Percentiles rank a stretch among this genome's conserved stretches.
Conservation (phyloP, 2,329 filamentous ascomycete species). For the Fusarium sp. region DNA sequence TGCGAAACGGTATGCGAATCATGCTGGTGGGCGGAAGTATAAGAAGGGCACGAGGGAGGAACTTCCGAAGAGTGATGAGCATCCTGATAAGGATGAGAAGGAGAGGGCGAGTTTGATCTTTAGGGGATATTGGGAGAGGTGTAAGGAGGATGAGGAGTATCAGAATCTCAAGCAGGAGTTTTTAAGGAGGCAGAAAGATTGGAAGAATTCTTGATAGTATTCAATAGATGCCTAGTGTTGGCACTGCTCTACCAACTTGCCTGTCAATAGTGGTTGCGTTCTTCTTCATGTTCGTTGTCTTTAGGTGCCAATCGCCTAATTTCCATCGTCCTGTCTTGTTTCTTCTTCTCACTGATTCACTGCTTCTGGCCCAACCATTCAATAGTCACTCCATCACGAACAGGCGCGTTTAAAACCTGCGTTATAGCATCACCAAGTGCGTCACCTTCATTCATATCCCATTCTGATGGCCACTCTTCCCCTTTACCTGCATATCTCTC, state of each 20-base stretch:
- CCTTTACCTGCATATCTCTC: not conserved
- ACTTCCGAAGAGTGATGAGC: conserved; percentile 23
- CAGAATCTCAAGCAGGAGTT: conserved; percentile 30
- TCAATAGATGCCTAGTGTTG: not conserved
- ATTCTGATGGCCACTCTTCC: not conserved
- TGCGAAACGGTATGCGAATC: conserved; percentile 69
- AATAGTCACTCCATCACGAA: not conserved
- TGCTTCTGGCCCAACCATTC: not conserved
- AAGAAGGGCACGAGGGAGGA: conserved; percentile 25
- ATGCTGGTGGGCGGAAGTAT: conserved; percentile 67
- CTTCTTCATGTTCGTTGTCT: too few relatives aligned
- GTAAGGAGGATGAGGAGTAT: conserved; percentile 40
- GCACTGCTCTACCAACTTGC: not conserved
- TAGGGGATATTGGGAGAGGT: conserved; percentile 33
- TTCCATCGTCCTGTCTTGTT: too few relatives aligned
- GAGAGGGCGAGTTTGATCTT: conserved; percentile 38
- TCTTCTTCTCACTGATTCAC: too few relatives aligned
- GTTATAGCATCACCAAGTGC: not conserved
- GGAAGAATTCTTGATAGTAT: not conserved
- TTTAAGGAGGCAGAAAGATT: conserved; percentile 2
- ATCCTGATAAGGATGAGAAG: conserved; percentile 37
- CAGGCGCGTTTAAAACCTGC: not conserved
- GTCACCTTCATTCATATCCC: not conserved
- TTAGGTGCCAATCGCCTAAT: too few relatives aligned
- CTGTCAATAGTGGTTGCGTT: too few relatives aligned